A percentile compares a stretch with the other conserved stretches of the same genome.
phyloP scores from a whole-genome alignment of 352 stramenopile genomes.

The Phytophthora pistaciae region DNA sequence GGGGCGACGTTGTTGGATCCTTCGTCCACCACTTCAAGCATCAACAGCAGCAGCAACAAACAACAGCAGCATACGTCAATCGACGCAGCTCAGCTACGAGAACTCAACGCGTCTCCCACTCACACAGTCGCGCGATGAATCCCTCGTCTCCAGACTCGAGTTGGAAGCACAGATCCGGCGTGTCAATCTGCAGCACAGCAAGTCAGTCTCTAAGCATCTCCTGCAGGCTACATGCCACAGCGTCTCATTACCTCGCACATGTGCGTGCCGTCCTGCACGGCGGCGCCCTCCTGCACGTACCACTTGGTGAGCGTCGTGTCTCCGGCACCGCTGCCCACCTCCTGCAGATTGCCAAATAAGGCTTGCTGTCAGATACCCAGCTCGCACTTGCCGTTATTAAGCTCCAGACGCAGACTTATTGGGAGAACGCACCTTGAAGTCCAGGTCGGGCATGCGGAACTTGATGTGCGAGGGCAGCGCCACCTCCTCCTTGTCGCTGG shows the following conservation, averaged over 20 bases:
- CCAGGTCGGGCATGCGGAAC: conserved; percentile 89
- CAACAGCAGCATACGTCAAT: conserved; percentile 13
- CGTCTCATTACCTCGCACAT: conserved; percentile 75
- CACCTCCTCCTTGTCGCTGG: conserved; percentile 15
- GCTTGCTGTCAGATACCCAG: background rate
- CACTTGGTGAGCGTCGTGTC: conserved; percentile 83
- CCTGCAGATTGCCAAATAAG: conserved; percentile 28
- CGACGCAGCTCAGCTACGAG: background rate
- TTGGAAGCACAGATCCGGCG: conserved; percentile 82
- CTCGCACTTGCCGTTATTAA: background rate
- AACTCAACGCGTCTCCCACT: conserved; percentile 13
- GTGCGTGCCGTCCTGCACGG: conserved; percentile 70
- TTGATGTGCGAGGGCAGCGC: conserved; percentile 80
- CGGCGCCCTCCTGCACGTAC: conserved; percentile 69
- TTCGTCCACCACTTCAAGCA: conserved; percentile 63
- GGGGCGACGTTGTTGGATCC: conserved; percentile 62
- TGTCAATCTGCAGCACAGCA: conserved; percentile 72
- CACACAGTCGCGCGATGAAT: conserved; percentile 80
- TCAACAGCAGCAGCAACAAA: background rate
- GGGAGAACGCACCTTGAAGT: conserved; percentile 74
- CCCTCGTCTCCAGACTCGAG: conserved; percentile 85
- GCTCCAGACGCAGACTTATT: background rate
- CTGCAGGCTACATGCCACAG: background rate
- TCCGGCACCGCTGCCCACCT: conserved; percentile 60
- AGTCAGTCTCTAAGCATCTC: conserved; percentile 3